phyloP scores from a whole-genome alignment of 2,329 filamentous ascomycete species.

The Colletotrichum nymphaeae region DNA sequence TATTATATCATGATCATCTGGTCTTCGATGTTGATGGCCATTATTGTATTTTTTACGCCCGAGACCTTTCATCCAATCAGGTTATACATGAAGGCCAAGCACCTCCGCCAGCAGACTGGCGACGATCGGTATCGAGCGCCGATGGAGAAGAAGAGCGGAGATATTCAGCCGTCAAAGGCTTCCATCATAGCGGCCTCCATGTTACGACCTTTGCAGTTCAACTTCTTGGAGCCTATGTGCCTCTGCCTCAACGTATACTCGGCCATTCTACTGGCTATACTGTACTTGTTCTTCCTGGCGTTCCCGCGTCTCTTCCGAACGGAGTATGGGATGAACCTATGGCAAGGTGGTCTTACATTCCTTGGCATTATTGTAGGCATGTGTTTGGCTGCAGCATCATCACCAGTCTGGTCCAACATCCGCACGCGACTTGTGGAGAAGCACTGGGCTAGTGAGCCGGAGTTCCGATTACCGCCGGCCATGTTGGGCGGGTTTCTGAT shows the following conservation, averaged over 20 bases:
- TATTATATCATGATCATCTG: constrained; percentile 89
- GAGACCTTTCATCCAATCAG: constrained; percentile 86
- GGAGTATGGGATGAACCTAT: constrained; percentile 80
- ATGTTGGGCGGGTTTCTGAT: constrained; percentile 80
- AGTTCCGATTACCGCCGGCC: constrained; percentile 84
- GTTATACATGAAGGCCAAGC: constrained; percentile 77
- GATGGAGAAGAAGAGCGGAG: constrained; percentile 77
- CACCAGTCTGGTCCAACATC: constrained; percentile 73
- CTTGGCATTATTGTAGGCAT: constrained; percentile 77
- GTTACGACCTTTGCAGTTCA: constrained; percentile 79
- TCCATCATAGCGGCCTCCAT: constrained; percentile 64
- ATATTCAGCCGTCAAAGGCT: constrained; percentile 68
- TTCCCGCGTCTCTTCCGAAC: constrained; percentile 82
- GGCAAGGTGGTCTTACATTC: constrained; percentile 82
- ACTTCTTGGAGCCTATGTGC: constrained; percentile 87
- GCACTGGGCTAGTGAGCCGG: constrained; percentile 76
- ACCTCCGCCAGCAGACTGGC: constrained; percentile 77
- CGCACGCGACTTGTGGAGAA: constrained; percentile 67
- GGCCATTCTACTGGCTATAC: constrained; percentile 82
- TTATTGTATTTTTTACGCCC: constrained; percentile 79
- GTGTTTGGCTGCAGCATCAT: constrained; percentile 66
- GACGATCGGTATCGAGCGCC: constrained; percentile 80
- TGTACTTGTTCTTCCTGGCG: constrained; percentile 94
- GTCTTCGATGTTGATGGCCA: constrained; percentile 70
- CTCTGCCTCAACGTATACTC: constrained; percentile 84